Conservation (phyloP, 1,284 basidiomycete species). For the Tilletiopsis washingtonensis region DNA sequence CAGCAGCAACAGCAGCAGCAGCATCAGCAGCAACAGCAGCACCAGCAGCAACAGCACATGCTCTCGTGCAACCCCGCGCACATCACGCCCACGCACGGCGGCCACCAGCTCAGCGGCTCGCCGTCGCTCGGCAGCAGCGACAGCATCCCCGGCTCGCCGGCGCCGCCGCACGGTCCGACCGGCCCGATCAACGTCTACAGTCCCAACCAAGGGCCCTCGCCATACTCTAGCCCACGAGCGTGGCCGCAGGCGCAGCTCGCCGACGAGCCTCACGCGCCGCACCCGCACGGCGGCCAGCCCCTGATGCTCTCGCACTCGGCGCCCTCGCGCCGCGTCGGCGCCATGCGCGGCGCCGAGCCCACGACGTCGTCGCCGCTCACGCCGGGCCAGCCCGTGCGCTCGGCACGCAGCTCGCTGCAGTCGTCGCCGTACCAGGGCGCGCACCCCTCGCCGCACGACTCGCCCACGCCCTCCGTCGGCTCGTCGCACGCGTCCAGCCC, state of each 20-base stretch:
- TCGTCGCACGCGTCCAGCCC: slow-evolving; percentile 19
- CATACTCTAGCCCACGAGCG: no score
- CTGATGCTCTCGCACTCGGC: slow-evolving; percentile 23
- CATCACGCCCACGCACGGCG: neutral
- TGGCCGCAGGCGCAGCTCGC: no score
- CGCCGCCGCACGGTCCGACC: neutral
- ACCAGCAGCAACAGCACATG: neutral
- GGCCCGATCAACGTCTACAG: no score
- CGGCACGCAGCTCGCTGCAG: slow-evolving; percentile 5
- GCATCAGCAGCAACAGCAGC: slow-evolving; percentile 1
- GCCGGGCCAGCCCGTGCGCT: slow-evolving; percentile 2
- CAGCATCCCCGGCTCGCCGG: neutral
- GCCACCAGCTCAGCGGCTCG: neutral
- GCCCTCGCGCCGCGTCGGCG: slow-evolving; percentile 16
- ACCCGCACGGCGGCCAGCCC: slow-evolving; percentile 1
- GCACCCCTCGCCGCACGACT: slow-evolving; percentile 13
- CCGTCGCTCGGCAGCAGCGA: slow-evolving; percentile 1
- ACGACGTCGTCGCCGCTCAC: slow-evolving; percentile 12
- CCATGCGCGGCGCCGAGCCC: slow-evolving; percentile 18
- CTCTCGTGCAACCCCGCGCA: slow-evolving; percentile 4
- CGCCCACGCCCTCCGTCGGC: slow-evolving; percentile 15
- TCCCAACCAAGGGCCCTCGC: no score
- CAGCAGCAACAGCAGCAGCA: neutral
- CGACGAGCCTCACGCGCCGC: no score
- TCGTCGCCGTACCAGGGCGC: slow-evolving; percentile 1